These are phyloP conservation scores for Phragmites australis DNA, from an alignment of 176 grass and related monocot species.

Conservation along the genomic window DNA sequence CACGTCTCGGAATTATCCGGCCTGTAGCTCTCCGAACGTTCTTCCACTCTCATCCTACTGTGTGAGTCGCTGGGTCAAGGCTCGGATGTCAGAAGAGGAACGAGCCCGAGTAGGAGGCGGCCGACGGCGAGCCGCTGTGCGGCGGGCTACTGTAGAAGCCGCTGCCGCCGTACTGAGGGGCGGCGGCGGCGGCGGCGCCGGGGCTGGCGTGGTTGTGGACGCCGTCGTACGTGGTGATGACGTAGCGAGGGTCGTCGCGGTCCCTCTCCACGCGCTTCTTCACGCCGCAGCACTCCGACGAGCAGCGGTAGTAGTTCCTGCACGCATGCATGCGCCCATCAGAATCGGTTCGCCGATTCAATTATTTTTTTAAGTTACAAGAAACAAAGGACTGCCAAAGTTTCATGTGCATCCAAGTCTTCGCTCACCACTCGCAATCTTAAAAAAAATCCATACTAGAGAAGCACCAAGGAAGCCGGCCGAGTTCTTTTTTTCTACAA, in stretches of 20 bases:
- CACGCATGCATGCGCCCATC: neutral
- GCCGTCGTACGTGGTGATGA: conserved; percentile 72
- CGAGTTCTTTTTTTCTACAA: too few species aligned
- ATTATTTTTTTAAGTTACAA: neutral
- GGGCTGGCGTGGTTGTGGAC: conserved; percentile 61
- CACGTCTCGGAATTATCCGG: neutral
- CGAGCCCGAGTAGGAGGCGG: conserved; percentile 30
- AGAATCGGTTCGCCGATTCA: neutral
- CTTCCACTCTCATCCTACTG: neutral
- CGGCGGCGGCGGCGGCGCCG: neutral
- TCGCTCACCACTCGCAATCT: too few species aligned
- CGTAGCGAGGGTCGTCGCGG: conserved; percentile 49
- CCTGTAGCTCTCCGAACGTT: neutral
- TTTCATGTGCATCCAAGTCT: too few species aligned
- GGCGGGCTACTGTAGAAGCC: conserved; percentile 24
- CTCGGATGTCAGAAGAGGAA: conserved; percentile 38
- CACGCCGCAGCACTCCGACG: conserved; percentile 53
- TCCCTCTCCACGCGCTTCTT: conserved; percentile 74
- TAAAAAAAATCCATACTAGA: too few species aligned
- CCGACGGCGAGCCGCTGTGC: conserved; percentile 40
- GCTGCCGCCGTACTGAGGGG: conserved; percentile 19
- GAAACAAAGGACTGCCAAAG: too few species aligned
- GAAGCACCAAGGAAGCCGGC: too few species aligned
- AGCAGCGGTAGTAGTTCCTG: conserved; percentile 76
- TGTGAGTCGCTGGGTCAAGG: too few species aligned